A percentile compares a stretch with the other conserved stretches of the same genome.
Conservation (phyloP, 2,329 filamentous ascomycete genomes). For the Ophiostoma novo-ulmi region DNA sequence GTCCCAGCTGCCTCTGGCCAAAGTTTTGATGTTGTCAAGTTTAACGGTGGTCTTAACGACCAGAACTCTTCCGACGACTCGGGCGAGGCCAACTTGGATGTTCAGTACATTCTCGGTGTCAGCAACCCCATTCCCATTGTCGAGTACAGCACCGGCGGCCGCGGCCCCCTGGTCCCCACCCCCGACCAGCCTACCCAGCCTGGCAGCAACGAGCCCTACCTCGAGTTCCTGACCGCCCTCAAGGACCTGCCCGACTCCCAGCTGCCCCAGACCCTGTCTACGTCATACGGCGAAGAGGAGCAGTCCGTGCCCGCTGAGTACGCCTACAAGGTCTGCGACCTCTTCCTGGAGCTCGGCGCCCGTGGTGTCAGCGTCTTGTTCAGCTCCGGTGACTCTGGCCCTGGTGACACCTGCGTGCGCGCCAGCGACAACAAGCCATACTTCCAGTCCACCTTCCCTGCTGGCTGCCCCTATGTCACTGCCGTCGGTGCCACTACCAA, state of each 20-base stretch:
- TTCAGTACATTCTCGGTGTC: conserved; percentile 55
- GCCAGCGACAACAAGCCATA: conserved; percentile 42
- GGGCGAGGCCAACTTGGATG: conserved; percentile 59
- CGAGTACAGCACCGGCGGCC: conserved; percentile 57
- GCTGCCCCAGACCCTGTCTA: conserved; percentile 58
- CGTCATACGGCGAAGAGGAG: conserved; percentile 64
- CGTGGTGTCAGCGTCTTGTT: conserved; percentile 63
- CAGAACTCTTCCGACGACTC: conserved; percentile 37
- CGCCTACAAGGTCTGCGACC: conserved; percentile 55
- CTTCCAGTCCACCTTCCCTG: conserved; percentile 39
- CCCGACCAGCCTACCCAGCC: conserved; percentile 42
- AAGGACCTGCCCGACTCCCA: conserved; percentile 44
- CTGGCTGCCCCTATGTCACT: conserved; percentile 40
- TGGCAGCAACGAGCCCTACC: conserved; percentile 64
- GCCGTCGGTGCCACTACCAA: conserved; percentile 54
- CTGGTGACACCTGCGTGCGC: conserved; percentile 57
- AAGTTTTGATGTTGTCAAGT: conserved; percentile 51
- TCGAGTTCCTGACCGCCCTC: conserved; percentile 57
- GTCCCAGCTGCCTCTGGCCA: conserved; percentile 47
- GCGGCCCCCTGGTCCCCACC: conserved; percentile 51
- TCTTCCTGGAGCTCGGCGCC: conserved; percentile 61
- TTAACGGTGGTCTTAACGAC: conserved; percentile 52
- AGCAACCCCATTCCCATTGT: conserved; percentile 50
- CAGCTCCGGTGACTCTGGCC: conserved; percentile 55
- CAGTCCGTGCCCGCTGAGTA: conserved; percentile 59